These are phyloP conservation scores for Suhomyces ambrosiae DNA, from an alignment of 1,139 yeast genomes.

Conservation along the genomic window DNA sequence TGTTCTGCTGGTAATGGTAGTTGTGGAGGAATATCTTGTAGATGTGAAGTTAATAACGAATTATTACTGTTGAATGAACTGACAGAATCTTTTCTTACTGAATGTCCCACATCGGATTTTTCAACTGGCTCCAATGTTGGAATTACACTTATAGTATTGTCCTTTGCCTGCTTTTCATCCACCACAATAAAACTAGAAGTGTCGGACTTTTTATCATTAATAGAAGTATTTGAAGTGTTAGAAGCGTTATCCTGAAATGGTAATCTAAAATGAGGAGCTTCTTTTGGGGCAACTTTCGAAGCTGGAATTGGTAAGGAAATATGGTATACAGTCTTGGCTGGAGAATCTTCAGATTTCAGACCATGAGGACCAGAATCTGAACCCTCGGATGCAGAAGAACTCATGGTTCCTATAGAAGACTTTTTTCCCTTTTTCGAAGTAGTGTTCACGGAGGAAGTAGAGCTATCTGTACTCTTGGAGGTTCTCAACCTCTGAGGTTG, in stretches of 20 bases:
- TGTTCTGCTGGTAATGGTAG: conserved; percentile 57
- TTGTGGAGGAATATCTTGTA: conserved; percentile 55
- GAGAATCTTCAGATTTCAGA: conserved; percentile 4
- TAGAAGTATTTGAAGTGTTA: conserved; percentile 7
- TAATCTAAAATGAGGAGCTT: conserved; percentile 56
- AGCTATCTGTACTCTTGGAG: conserved; percentile 13
- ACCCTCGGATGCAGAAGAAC: conserved; percentile 12
- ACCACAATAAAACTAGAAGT: conserved; percentile 13
- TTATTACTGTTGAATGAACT: conserved; percentile 32
- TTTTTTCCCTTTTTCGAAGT: conserved; percentile 2
- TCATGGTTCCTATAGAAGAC: conserved; percentile 9
- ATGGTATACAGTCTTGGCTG: conserved; percentile 16
- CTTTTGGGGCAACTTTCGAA: conserved; percentile 30
- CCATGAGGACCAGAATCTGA: conserved; percentile 1
- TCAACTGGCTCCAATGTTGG: conserved; percentile 29
- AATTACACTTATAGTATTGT: conserved; percentile 14
- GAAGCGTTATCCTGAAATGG: conserved; percentile 67
- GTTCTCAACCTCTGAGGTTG: conserved; percentile 6
- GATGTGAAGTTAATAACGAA: conserved; percentile 36
- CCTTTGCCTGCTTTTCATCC: conserved; percentile 5
- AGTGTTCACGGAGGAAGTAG: conserved; percentile 7
- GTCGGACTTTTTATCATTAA: conserved; percentile 6
- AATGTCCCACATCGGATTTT: conserved; percentile 1
- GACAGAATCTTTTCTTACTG: conserved; percentile 30
- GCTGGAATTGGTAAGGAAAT: conserved; percentile 29